Conservation (phyloP, 73 alveolate genomes). For the Tetrahymena malaccensis region DNA sequence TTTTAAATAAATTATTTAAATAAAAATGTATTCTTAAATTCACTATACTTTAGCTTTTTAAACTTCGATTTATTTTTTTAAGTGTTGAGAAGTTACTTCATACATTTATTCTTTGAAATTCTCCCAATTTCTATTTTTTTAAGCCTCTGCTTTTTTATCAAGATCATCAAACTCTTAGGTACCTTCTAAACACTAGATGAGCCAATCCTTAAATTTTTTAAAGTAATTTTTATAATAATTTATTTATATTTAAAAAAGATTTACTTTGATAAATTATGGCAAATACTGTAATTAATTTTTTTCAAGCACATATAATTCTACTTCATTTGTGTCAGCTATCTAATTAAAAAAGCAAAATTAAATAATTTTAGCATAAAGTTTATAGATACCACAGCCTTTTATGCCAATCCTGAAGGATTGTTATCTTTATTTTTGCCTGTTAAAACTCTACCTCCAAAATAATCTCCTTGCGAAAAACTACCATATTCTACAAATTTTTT, state of each 20-base stretch:
- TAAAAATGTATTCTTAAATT: background rate
- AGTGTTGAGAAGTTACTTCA: background rate
- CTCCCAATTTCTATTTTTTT: background rate
- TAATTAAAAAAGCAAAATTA: background rate
- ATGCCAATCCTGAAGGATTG: background rate
- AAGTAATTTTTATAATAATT: background rate
- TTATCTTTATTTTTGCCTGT: background rate
- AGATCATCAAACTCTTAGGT: background rate
- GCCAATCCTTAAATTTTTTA: background rate
- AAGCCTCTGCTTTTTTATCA: background rate
- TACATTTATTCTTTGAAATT: background rate
- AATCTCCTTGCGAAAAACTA: background rate
- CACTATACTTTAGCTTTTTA: background rate
- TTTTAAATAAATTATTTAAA: too few relatives aligned
- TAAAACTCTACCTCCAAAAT: background rate
- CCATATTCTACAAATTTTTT: background rate
- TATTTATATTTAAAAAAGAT: background rate
- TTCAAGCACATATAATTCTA: background rate
- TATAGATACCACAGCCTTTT: background rate
- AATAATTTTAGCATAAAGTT: background rate
- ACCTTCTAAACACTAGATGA: background rate
- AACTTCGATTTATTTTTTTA: background rate
- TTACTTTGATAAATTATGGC: background rate
- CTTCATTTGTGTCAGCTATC: background rate
- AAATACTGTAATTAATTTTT: background rate